phyloP scores from a whole-genome alignment of 23 red algal genomes.

The Chondrus crispus region DNA sequence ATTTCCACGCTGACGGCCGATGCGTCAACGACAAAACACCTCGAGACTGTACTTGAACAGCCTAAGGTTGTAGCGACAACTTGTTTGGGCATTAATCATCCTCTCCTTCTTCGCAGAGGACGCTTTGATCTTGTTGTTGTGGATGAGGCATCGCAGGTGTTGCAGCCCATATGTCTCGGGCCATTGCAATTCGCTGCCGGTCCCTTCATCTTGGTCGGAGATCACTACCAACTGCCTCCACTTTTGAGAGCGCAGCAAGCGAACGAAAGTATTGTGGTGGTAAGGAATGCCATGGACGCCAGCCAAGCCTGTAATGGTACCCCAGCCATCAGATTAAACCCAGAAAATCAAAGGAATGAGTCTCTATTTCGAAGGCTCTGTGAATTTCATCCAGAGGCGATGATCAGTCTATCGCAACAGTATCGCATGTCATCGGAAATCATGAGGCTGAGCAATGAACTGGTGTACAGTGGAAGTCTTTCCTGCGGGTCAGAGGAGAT shows the following conservation, averaged over 20 bases:
- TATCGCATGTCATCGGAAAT: conserved; percentile 95
- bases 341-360: neutral
- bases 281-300: neutral
- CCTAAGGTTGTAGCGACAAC: conserved; percentile 72
- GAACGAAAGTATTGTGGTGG: no score
- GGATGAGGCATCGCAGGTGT: conserved; percentile 92
- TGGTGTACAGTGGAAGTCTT: conserved; percentile 77
- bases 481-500: conserved; percentile 62
- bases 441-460: conserved; percentile 77
- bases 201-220: conserved; percentile 89
- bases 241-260: conserved; percentile 39
- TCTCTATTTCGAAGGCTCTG: conserved; percentile 83
- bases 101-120: conserved; percentile 55
- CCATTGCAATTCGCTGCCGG: conserved; percentile 51
- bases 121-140: conserved; percentile 90
- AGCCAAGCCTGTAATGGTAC: neutral
- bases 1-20: neutral
- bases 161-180: conserved; percentile 77
- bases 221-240: conserved; percentile 90
- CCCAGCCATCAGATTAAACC: neutral
- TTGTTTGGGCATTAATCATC: conserved; percentile 76
- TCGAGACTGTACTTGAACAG: neutral
- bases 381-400: conserved; percentile 60
- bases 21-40: neutral
- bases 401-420: conserved; percentile 58